phyloP scores from a whole-genome alignment of 2,329 filamentous ascomycete genomes.

The Niveomyces coronatus region DNA sequence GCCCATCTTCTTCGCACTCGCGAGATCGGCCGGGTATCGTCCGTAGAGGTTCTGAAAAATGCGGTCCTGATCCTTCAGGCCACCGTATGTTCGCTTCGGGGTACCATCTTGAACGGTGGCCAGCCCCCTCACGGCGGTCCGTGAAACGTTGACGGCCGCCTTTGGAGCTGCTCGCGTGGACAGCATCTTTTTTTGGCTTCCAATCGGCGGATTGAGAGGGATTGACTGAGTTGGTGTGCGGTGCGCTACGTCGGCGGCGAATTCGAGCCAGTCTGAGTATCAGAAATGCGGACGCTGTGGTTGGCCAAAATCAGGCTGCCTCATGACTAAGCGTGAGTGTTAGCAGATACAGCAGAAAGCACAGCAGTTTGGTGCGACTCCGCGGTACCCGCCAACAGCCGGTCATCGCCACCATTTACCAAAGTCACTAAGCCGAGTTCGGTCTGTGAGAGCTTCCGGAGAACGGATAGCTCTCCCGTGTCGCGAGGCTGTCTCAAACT shows the following conservation, averaged over 20 bases:
- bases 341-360: conserved; percentile 19
- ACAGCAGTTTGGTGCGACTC: not conserved
- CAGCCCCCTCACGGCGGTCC: conserved; percentile 53
- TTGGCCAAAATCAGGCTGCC: conserved; percentile 28
- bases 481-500: not conserved
- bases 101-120: conserved; percentile 69
- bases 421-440: not conserved
- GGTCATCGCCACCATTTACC: not conserved
- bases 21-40: conserved; percentile 81
- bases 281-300: conserved; percentile 28
- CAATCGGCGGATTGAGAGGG: conserved; percentile 20
- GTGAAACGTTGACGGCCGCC: conserved; percentile 30
- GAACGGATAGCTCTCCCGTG: conserved; percentile 1
- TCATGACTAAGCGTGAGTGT: conserved; percentile 20
- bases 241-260: conserved; percentile 28
- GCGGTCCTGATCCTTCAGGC: conserved; percentile 89
- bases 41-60: conserved; percentile 99
- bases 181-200: conserved; percentile 32
- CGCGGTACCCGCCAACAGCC: conserved; percentile 2
- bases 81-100: conserved; percentile 67
- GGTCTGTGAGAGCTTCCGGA: conserved; percentile 2
- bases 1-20: conserved; percentile 93
- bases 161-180: conserved; percentile 32
- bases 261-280: conserved; percentile 20
- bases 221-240: conserved; percentile 18